These are phyloP conservation scores for Colletotrichum sp. DNA, from an alignment of 2,329 filamentous ascomycete species.

Conservation along the genomic window DNA sequence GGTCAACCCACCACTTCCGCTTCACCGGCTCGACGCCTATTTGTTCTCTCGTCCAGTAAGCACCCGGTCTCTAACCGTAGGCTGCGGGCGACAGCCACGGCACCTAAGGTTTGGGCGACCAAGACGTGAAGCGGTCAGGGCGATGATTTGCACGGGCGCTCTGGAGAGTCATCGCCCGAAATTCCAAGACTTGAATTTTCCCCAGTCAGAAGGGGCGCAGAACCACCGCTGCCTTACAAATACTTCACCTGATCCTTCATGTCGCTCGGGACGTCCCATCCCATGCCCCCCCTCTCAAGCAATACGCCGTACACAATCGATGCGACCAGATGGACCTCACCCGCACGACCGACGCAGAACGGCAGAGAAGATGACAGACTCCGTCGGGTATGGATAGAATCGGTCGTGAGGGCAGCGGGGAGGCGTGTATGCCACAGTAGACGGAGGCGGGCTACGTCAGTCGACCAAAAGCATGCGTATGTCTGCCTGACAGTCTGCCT, in stretches of 20 bases:
- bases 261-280: neutral
- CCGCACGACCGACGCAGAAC: neutral
- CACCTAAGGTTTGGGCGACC: conserved; percentile 11
- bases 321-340: neutral
- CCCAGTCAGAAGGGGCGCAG: neutral
- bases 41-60: conserved; percentile 5
- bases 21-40: conserved; percentile 8
- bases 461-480: neutral
- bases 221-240: neutral
- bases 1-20: neutral
- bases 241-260: neutral
- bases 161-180: neutral
- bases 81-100: conserved; percentile 3
- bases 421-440: neutral
- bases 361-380: neutral
- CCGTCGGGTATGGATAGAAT: neutral
- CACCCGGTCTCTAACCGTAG: neutral
- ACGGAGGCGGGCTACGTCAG: conserved; percentile 15
- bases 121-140: conserved; percentile 19
- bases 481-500: conserved; percentile 11
- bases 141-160: conserved; percentile 14
- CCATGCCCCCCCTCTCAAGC: neutral
- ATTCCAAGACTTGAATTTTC: neutral
- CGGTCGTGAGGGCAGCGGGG: neutral
- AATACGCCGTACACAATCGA: neutral